These are phyloP conservation scores for Leptomonas seymouri DNA, from an alignment of 208 protist species.

Conservation along the genomic window DNA sequence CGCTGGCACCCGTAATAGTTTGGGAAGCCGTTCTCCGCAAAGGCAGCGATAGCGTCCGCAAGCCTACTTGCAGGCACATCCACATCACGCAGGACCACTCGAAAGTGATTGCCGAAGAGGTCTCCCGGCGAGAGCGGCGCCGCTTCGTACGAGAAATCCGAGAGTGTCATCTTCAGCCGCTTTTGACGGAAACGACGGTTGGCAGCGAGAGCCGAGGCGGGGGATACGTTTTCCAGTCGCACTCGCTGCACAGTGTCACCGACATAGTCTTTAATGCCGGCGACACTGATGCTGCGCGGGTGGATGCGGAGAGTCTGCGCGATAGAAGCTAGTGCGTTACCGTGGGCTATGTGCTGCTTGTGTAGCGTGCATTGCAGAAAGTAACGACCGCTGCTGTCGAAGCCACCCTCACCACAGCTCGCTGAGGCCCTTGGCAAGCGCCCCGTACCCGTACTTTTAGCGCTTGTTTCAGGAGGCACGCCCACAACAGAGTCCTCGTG, in stretches of 20 bases:
- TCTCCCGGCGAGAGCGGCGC: conserved; percentile 65
- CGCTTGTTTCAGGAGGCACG: not conserved
- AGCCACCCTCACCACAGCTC: not conserved
- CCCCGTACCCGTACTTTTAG: not conserved
- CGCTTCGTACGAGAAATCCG: conserved; percentile 82
- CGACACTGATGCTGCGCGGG: conserved; percentile 72
- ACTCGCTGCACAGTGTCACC: conserved; percentile 88
- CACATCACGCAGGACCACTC: conserved; percentile 81
- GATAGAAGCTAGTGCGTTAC: conserved; percentile 62
- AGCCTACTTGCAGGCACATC: conserved; percentile 42
- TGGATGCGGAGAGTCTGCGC: conserved; percentile 79
- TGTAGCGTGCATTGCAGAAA: conserved; percentile 82
- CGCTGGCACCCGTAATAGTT: conserved; percentile 92
- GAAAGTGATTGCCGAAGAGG: conserved; percentile 85
- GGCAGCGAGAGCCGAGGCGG: conserved; percentile 56
- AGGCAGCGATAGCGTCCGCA: conserved; percentile 50
- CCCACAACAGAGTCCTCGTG: not conserved
- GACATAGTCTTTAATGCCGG: conserved; percentile 90
- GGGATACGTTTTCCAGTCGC: conserved; percentile 69
- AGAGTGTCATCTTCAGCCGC: conserved; percentile 54
- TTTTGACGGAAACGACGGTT: conserved; percentile 57
- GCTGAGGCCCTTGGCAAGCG: not conserved
- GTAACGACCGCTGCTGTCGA: conserved; percentile 1
- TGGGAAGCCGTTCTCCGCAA: conserved; percentile 71
- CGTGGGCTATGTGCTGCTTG: conserved; percentile 84